Conservation (phyloP, 1,284 basidiomycete species). For the Vanrija sp. region DNA sequence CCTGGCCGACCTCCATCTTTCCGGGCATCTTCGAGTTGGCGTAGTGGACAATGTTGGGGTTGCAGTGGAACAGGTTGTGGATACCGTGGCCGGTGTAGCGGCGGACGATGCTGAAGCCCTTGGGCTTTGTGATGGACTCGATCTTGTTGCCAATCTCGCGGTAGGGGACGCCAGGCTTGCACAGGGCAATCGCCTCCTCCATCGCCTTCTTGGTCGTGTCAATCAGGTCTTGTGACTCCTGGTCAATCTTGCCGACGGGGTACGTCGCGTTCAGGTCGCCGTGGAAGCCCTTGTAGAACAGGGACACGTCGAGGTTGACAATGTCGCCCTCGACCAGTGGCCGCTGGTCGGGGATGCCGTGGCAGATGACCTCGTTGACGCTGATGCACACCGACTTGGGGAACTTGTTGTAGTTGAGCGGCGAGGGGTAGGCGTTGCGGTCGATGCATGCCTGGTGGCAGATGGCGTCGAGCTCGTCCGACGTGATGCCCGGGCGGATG, state of each 20-base stretch:
- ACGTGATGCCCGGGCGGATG: conserved; percentile 85
- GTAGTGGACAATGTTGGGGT: conserved; percentile 51
- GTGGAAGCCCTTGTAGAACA: conserved; percentile 68
- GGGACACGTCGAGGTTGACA: conserved; percentile 71
- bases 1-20: conserved; percentile 49
- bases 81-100: conserved; percentile 89
- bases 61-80: conserved; percentile 59
- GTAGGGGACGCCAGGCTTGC: conserved; percentile 83
- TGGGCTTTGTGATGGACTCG: conserved; percentile 73
- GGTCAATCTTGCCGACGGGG: conserved; percentile 79
- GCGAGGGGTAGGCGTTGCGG: conserved; percentile 87
- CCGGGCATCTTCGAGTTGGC: conserved; percentile 50
- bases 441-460: conserved; percentile 93
- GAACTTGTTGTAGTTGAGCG: conserved; percentile 86
- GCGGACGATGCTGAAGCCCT: conserved; percentile 77
- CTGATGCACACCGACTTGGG: conserved; percentile 95
- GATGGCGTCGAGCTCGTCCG: conserved; percentile 89
- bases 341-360: conserved; percentile 88
- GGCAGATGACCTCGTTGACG: conserved; percentile 96
- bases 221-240: conserved; percentile 76
- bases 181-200: conserved; percentile 80
- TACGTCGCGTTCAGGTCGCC: conserved; percentile 82
- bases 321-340: conserved; percentile 87
- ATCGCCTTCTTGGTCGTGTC: conserved; percentile 71
- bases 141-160: conserved; percentile 55